Evolutionary conservation across 1,139 yeast genomes (phyloP).

Genomic region (Candida frijolesensis): DNA sequence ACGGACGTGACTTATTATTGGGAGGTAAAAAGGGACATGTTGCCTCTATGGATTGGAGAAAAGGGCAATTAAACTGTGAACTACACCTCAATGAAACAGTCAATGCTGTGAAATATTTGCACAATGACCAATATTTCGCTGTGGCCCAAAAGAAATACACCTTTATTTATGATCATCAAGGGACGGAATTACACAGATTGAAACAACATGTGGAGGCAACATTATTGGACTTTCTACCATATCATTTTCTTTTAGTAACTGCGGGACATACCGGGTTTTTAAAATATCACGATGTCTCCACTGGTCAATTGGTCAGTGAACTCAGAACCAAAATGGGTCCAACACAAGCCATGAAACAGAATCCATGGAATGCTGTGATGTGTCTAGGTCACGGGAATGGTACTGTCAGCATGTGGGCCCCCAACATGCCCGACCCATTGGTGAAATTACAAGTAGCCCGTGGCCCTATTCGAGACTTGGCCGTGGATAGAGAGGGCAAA

Average conservation of each 20-base stretch:
- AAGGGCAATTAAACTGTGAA: constrained; percentile 80
- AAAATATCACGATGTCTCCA: constrained; percentile 93
- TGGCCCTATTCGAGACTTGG: constrained; percentile 86
- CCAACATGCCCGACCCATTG: constrained; percentile 82
- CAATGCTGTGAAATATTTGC: constrained; percentile 85
- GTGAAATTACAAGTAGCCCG: constrained; percentile 79
- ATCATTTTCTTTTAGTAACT: constrained; percentile 83
- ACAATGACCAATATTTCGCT: constrained; percentile 91
- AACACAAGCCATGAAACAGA: constrained; percentile 82
- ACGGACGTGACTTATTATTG: constrained; percentile 81
- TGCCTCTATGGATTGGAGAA: constrained; percentile 95
- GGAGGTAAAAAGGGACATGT: constrained; percentile 95
- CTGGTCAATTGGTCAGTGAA: constrained; percentile 86
- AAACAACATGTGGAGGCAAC: constrained; percentile 89
- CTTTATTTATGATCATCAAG: constrained; percentile 87
- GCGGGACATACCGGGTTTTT: constrained; percentile 88
- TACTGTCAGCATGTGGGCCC: constrained; percentile 91
- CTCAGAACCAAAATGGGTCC: constrained; percentile 88
- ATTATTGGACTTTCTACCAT: constrained; percentile 83
- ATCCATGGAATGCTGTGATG: constrained; percentile 94
- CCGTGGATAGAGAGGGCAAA: constrained; percentile 88
- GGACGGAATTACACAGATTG: constrained; percentile 88
- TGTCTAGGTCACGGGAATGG: constrained; percentile 95
- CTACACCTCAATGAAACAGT: constrained; percentile 86
- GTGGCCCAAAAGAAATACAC: constrained; percentile 96